These are phyloP conservation scores for Apiotrichum porosum DNA, from an alignment of 1,284 basidiomycete species.

Conservation along the genomic window DNA sequence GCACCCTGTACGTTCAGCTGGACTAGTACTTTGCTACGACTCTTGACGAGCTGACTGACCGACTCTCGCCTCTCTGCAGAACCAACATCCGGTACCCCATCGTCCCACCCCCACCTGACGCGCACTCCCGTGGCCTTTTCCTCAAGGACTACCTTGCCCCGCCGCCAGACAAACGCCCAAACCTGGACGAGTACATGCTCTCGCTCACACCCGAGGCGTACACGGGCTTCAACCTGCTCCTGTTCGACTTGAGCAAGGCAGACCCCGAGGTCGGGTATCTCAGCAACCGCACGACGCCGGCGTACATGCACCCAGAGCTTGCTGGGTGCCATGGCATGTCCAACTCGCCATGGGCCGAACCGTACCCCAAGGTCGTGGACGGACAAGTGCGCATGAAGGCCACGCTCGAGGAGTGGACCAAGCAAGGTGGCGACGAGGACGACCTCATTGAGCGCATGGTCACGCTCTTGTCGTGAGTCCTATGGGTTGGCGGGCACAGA, in stretches of 20 bases:
- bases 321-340: constrained; percentile 26
- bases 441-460: constrained; percentile 36
- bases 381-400: constrained; percentile 30
- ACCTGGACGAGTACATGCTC: constrained; percentile 24
- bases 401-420: constrained; percentile 23
- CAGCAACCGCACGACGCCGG: constrained; percentile 32
- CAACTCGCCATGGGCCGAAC: constrained; percentile 35
- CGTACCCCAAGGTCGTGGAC: constrained; percentile 41
- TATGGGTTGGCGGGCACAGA: neutral
- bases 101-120: constrained; percentile 16
- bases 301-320: constrained; percentile 2
- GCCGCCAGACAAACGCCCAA: constrained; percentile 7
- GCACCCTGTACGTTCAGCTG: constrained; percentile 33
- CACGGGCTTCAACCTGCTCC: constrained; percentile 46
- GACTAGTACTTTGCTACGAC: neutral
- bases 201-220: constrained; percentile 22
- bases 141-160: constrained; percentile 32
- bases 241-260: constrained; percentile 28
- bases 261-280: constrained; percentile 30
- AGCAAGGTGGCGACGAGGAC: constrained; percentile 16
- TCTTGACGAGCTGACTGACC: neutral
- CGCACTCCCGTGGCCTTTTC: constrained; percentile 35
- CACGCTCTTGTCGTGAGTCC: constrained; percentile 35
- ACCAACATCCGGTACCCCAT: constrained; percentile 40
- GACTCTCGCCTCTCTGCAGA: constrained; percentile 17